These are phyloP conservation scores for Mycena floridula DNA, from an alignment of 768 basidiomycete genomes.

Conservation along the genomic window DNA sequence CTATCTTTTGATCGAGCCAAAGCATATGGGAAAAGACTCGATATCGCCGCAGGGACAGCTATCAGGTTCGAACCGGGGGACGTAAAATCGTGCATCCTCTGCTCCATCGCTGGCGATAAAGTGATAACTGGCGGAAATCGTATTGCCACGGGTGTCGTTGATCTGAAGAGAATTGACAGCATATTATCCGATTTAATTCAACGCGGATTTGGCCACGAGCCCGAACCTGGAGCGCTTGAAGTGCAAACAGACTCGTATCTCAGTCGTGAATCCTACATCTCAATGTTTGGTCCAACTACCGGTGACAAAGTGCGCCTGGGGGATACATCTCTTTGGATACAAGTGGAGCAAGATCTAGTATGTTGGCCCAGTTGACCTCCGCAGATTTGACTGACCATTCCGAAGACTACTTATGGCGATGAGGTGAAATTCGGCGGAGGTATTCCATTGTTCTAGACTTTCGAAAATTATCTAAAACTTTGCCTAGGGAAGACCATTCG, in stretches of 20 bases:
- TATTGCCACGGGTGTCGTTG: slow-evolving; percentile 54
- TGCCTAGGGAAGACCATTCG: slow-evolving; percentile 83
- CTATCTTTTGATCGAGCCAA: slow-evolving; percentile 78
- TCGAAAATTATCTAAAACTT: background rate
- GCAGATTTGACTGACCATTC: background rate
- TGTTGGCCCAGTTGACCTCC: slow-evolving; percentile 2
- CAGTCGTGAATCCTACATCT: slow-evolving; percentile 69
- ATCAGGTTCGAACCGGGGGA: slow-evolving; percentile 97
- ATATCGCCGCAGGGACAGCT: slow-evolving; percentile 92
- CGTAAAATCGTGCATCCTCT: slow-evolving; percentile 74
- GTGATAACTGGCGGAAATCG: slow-evolving; percentile 76
- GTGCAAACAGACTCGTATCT: slow-evolving; percentile 50
- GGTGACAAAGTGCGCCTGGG: slow-evolving; percentile 87
- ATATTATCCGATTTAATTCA: slow-evolving; percentile 44
- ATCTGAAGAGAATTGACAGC: slow-evolving; percentile 34
- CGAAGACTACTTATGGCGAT: slow-evolving; percentile 83
- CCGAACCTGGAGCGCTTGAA: slow-evolving; percentile 56
- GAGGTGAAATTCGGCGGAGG: slow-evolving; percentile 98
- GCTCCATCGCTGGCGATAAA: slow-evolving; percentile 67
- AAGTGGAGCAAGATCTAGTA: slow-evolving; percentile 84
- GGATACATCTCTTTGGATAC: slow-evolving; percentile 87
- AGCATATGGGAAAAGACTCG: slow-evolving; percentile 81
- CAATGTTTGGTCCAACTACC: slow-evolving; percentile 93
- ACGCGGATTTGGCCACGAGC: slow-evolving; percentile 64
- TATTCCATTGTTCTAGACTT: slow-evolving; percentile 17